Evolutionary conservation across 2,329 filamentous ascomycete species (phyloP).

Genomic region (Metarhizium guizhouense): DNA sequence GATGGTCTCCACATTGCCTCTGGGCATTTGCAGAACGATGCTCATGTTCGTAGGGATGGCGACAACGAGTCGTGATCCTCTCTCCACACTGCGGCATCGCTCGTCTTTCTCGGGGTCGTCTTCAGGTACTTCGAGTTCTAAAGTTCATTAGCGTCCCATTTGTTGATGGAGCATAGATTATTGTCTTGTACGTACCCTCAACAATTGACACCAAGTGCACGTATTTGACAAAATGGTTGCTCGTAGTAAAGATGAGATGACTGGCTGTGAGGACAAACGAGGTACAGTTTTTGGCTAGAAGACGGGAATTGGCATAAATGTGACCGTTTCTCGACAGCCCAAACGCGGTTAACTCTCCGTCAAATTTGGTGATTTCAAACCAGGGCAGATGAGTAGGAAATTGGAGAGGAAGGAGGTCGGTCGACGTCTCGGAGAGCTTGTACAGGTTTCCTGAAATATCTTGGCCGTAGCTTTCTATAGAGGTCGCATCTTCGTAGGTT

Average conservation of each 20-base stretch:
- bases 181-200: conserved; percentile 42
- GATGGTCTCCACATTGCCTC: conserved; percentile 92
- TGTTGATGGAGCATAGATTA: background rate
- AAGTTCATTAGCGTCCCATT: background rate
- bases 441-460: conserved; percentile 37
- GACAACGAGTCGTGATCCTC: conserved; percentile 77
- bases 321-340: conserved; percentile 69
- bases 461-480: conserved; percentile 32
- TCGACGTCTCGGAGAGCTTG: conserved; percentile 21
- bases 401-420: conserved; percentile 25
- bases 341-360: conserved; percentile 36
- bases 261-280: conserved; percentile 76
- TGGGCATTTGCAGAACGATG: conserved; percentile 86
- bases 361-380: conserved; percentile 37
- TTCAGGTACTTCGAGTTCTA: conserved; percentile 70
- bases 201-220: conserved; percentile 61
- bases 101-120: conserved; percentile 92
- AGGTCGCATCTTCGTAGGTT: conserved; percentile 20
- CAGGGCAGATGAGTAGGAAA: conserved; percentile 43
- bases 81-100: conserved; percentile 82
- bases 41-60: conserved; percentile 83
- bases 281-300: conserved; percentile 79
- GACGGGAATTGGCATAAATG: conserved; percentile 66
- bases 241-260: conserved; percentile 88
- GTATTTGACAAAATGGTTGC: conserved; percentile 88